Evolutionary conservation across 2,329 filamentous ascomycete species (phyloP).

Genomic region (Botrytis hyacinthi): DNA sequence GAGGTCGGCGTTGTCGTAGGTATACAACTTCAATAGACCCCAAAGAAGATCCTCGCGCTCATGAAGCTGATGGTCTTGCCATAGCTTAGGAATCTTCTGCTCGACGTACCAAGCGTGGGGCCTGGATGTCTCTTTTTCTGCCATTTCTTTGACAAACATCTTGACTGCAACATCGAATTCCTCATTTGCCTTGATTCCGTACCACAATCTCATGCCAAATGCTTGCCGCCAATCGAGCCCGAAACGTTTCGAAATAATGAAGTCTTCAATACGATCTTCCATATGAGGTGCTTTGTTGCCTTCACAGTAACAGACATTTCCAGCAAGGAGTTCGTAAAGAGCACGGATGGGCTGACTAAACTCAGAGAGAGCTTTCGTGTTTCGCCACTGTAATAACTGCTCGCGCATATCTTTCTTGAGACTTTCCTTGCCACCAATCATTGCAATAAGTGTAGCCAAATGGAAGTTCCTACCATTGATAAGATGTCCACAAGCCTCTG

Average conservation of each 20-base stretch:
- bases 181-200: constrained; percentile 67
- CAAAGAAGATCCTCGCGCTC: constrained; percentile 76
- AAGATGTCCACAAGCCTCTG: constrained; percentile 79
- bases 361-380: constrained; percentile 80
- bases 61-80: constrained; percentile 58
- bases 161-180: constrained; percentile 70
- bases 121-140: constrained; percentile 63
- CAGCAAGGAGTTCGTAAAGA: constrained; percentile 84
- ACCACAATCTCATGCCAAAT: constrained; percentile 90
- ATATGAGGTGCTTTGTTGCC: constrained; percentile 66
- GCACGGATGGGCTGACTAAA: constrained; percentile 81
- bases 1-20: constrained; percentile 57
- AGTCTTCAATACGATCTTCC: constrained; percentile 78
- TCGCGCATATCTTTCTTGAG: constrained; percentile 72
- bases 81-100: constrained; percentile 55
- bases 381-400: constrained; percentile 82
- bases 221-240: constrained; percentile 89
- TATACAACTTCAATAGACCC: constrained; percentile 80
- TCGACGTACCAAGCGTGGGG: constrained; percentile 72
- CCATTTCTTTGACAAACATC: constrained; percentile 71
- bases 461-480: constrained; percentile 75
- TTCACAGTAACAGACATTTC: constrained; percentile 80
- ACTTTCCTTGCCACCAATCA: constrained; percentile 71
- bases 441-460: constrained; percentile 78
- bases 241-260: constrained; percentile 81